Conservation (phyloP, 1,139 yeast species). For the Protomyces gravidus region DNA sequence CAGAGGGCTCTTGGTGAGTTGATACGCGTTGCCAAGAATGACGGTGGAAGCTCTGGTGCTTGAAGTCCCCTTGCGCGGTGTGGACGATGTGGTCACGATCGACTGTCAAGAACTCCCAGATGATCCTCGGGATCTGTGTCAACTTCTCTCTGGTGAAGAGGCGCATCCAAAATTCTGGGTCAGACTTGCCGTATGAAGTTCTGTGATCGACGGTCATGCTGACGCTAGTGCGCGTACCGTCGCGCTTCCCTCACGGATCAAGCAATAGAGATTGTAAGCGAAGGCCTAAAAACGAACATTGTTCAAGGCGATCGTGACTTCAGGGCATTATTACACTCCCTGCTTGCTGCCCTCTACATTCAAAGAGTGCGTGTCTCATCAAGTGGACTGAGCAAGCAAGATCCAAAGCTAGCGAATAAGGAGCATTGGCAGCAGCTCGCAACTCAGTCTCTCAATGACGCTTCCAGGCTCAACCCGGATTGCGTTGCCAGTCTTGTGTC, state of each 20-base stretch:
- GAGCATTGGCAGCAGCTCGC: conserved; percentile 41
- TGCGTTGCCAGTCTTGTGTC: conserved; percentile 55
- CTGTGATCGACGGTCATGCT: background rate
- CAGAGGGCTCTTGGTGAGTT: too few relatives aligned
- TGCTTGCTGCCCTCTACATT: conserved; percentile 70
- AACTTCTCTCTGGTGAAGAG: conserved; percentile 70
- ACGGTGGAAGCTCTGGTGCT: conserved; percentile 36
- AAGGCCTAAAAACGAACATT: conserved; percentile 50
- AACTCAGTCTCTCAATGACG: conserved; percentile 40
- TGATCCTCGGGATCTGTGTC: conserved; percentile 76
- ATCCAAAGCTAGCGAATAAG: conserved; percentile 39
- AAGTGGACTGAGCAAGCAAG: conserved; percentile 34
- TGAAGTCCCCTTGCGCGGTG: conserved; percentile 64
- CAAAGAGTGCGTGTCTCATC: conserved; percentile 47
- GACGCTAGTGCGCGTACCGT: conserved; percentile 54
- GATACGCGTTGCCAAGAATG: too few relatives aligned
- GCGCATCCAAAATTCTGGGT: conserved; percentile 74
- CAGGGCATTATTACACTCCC: conserved; percentile 54
- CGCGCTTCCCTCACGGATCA: conserved; percentile 56
- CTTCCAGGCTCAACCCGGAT: conserved; percentile 44
- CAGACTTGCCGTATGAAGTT: conserved; percentile 37
- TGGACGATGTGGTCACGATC: conserved; percentile 66
- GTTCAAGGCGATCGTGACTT: conserved; percentile 47
- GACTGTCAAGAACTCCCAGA: conserved; percentile 74
- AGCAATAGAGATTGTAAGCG: conserved; percentile 59